Percentiles rank a stretch among this genome's conserved stretches.
Conservation (phyloP, 805 yeast species). For the Tetrapisispora taiwanensis region DNA sequence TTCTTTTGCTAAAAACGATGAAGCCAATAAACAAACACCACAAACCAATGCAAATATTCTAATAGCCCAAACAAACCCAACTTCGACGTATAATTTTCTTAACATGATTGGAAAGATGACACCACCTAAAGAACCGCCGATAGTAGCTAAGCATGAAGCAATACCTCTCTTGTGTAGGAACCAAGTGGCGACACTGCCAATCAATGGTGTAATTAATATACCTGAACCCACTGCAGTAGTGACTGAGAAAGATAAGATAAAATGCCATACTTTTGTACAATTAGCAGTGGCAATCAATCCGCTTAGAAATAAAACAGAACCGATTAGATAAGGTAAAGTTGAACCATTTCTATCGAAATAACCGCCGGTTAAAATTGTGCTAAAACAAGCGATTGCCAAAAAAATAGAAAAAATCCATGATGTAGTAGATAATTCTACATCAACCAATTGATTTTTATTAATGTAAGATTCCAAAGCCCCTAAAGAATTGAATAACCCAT, state of each 20-base stretch:
- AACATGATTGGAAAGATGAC: slow-evolving; percentile 45
- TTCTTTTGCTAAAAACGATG: slow-evolving; percentile 34
- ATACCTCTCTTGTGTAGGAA: slow-evolving; percentile 49
- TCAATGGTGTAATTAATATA: slow-evolving; percentile 48
- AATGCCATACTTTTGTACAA: slow-evolving; percentile 46
- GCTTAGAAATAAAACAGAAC: slow-evolving; percentile 37
- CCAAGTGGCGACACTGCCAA: slow-evolving; percentile 60
- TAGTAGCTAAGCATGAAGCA: slow-evolving; percentile 41
- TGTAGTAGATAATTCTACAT: slow-evolving; percentile 39
- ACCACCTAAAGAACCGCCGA: slow-evolving; percentile 52
- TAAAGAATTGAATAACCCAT: slow-evolving; percentile 51
- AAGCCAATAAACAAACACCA: slow-evolving; percentile 29
- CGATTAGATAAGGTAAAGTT: slow-evolving; percentile 33
- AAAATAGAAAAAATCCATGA: slow-evolving; percentile 64
- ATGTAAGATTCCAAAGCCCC: slow-evolving; percentile 63
- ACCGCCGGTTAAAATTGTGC: slow-evolving; percentile 47
- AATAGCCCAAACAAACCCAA: slow-evolving; percentile 54
- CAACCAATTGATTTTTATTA: slow-evolving; percentile 41
- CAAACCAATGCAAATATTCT: slow-evolving; percentile 43
- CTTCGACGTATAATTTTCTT: slow-evolving; percentile 37
- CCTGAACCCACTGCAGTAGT: slow-evolving; percentile 52
- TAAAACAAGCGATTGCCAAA: slow-evolving; percentile 41
- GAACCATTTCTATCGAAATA: slow-evolving; percentile 57
- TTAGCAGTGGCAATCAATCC: slow-evolving; percentile 53
- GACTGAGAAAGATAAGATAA: slow-evolving; percentile 48